Conservation (phyloP, 108 stramenopile genomes). For the Schizochytrium sp. region DNA sequence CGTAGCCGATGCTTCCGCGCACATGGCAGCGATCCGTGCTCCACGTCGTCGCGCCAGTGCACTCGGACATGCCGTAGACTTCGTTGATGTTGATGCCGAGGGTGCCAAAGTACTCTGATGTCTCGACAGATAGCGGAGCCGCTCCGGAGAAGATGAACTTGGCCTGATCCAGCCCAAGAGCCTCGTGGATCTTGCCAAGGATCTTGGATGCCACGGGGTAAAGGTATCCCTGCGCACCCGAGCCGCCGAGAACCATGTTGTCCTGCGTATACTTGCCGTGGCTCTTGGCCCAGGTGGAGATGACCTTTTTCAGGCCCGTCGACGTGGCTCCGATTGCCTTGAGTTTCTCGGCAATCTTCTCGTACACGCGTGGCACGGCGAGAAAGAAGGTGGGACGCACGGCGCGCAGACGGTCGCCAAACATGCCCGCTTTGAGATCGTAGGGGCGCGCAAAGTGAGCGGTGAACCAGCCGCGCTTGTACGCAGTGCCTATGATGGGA, state of each 20-base stretch:
- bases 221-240: neutral
- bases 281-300: constrained; percentile 62
- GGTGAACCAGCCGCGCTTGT: constrained; percentile 7
- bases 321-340: constrained; percentile 47
- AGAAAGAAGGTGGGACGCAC: constrained; percentile 68
- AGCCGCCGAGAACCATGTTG: neutral
- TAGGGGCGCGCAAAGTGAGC: constrained; percentile 63
- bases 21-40: constrained; percentile 25
- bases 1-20: constrained; percentile 12
- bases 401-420: constrained; percentile 49
- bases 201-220: constrained; percentile 36
- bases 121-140: constrained; percentile 57
- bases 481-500: constrained; percentile 43
- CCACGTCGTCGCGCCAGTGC: constrained; percentile 54
- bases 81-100: constrained; percentile 61
- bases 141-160: constrained; percentile 48
- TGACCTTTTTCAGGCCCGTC: constrained; percentile 50
- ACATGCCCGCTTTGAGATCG: constrained; percentile 58
- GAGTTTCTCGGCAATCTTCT: constrained; percentile 72
- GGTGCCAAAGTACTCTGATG: constrained; percentile 58
- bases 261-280: constrained; percentile 29
- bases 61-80: constrained; percentile 65
- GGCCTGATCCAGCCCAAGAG: constrained; percentile 56
- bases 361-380: constrained; percentile 73
- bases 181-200: constrained; percentile 38